Percentiles rank a stretch among this genome's conserved stretches.
Evolutionary conservation across 1,139 yeast species (phyloP).

Genomic region (Nematodospora anomalae): DNA sequence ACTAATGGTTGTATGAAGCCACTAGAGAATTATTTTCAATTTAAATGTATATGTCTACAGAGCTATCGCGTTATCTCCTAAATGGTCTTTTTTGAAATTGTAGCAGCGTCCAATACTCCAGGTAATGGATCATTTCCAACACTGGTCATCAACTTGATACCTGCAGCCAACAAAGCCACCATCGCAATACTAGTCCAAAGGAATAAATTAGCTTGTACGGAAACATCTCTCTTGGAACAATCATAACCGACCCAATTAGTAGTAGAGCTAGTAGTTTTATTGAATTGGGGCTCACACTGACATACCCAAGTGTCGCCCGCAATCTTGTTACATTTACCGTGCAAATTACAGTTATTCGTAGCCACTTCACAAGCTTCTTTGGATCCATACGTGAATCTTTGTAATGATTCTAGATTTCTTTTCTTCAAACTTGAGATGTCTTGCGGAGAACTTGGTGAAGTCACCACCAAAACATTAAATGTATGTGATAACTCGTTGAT

Average conservation of each 20-base stretch:
- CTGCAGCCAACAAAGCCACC: slow-evolving; percentile 47
- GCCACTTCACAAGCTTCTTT: slow-evolving; percentile 53
- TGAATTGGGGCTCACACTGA: slow-evolving; percentile 53
- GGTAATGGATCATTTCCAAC: slow-evolving; percentile 66
- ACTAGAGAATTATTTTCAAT: too few relatives aligned
- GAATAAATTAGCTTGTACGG: slow-evolving; percentile 63
- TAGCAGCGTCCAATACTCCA: slow-evolving; percentile 64
- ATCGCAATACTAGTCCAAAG: slow-evolving; percentile 63
- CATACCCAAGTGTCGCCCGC: slow-evolving; percentile 44
- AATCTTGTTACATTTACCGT: slow-evolving; percentile 48
- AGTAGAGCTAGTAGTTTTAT: slow-evolving; percentile 48
- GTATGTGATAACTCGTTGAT: slow-evolving; percentile 25
- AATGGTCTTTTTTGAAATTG: slow-evolving; percentile 34
- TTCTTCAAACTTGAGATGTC: slow-evolving; percentile 17
- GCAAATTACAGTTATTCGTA: slow-evolving; percentile 60
- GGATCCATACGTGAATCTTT: slow-evolving; percentile 27
- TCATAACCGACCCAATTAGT: slow-evolving; percentile 67
- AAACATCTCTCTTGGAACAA: slow-evolving; percentile 66
- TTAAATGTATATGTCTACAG: too few relatives aligned
- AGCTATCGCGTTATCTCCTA: too few relatives aligned
- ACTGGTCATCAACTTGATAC: slow-evolving; percentile 51
- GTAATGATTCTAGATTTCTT: slow-evolving; percentile 28
- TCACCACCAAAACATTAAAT: slow-evolving; percentile 35
- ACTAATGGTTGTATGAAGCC: too few relatives aligned
- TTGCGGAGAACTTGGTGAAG: slow-evolving; percentile 22